Conservation (phyloP, 768 basidiomycete genomes). For the Pleurotus eryngii region DNA sequence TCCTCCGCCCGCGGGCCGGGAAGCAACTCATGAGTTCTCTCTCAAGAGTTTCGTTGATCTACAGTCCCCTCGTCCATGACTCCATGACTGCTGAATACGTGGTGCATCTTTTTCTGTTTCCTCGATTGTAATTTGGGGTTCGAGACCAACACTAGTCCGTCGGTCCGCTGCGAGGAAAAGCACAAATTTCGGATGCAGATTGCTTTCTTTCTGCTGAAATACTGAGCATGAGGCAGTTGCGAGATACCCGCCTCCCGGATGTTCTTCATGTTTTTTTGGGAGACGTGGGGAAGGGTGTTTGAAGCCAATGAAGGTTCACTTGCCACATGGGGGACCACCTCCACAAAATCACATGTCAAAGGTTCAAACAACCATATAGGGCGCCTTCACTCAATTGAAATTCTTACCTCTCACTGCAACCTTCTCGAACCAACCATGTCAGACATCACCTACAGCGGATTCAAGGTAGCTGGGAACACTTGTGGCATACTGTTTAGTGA, state of each 20-base stretch:
- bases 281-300: not conserved
- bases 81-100: no score
- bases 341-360: not conserved
- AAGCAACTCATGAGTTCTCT: no score
- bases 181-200: no score
- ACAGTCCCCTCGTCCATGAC: no score
- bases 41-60: no score
- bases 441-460: conserved; percentile 66
- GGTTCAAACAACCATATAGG: not conserved
- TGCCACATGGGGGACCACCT: not conserved
- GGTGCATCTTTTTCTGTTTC: no score
- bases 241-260: not conserved
- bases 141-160: no score
- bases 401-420: conserved; percentile 6
- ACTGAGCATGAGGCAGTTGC: no score
- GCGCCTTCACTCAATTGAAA: not conserved
- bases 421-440: conserved; percentile 45
- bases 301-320: not conserved
- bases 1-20: no score
- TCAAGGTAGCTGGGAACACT: conserved; percentile 46
- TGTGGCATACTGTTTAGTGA: not conserved
- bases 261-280: not conserved
- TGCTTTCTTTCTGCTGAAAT: no score
- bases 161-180: no score
- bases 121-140: no score